Evolutionary conservation across 2,329 filamentous ascomycete genomes (phyloP), one percentile per base, ranked within the genome.

Genomic region (Pleomassaria siparia): DNA sequence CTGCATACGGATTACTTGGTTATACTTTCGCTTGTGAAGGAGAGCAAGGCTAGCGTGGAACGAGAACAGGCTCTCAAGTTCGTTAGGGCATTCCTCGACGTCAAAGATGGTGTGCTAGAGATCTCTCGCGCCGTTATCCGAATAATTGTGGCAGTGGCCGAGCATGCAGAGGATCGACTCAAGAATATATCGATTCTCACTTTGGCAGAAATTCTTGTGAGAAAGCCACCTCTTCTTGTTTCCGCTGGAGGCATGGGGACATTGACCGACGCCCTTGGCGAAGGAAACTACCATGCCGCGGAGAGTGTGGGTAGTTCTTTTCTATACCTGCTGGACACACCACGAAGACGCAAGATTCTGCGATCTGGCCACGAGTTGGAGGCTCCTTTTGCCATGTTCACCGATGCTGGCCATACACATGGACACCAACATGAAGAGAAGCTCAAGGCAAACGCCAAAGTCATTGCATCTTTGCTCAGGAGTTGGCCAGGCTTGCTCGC

Each of bases 51-150:
- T n/a, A 91, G 92, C 59, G 89, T 99, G 15, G 94, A 99, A 74
- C 83, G 95, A 44, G 94, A 99, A 70, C 94, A 99, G 72, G 94
- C 94, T 11, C 77, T 99, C 61, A 99, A 99, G 69, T 96, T 99
- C 67, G 86, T 97, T 21, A 84, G 94, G 49, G 89, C 91, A 9
- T 99, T 99, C 63, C 76, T 99, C 2, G 94, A 99, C 66, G 90
- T 97, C 55, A 96, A 96, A 66, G 89, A 91, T 53, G 94, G 94
- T 10, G 86, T 95, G 8, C 81, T 83, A 53, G 92, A 99, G 67
- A 81, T 99, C 28, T 95, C 94, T 1, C 82, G 88, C 49, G 86
- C 89, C 0, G 85, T 99, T 16, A 88, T 95, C 7, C 84, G 94
- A 45, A 94, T 92, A 6, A 86, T 99, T 47, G 89, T 94, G 25